Conservation (phyloP, 768 basidiomycete genomes). For the Agaricus subrufescens region DNA sequence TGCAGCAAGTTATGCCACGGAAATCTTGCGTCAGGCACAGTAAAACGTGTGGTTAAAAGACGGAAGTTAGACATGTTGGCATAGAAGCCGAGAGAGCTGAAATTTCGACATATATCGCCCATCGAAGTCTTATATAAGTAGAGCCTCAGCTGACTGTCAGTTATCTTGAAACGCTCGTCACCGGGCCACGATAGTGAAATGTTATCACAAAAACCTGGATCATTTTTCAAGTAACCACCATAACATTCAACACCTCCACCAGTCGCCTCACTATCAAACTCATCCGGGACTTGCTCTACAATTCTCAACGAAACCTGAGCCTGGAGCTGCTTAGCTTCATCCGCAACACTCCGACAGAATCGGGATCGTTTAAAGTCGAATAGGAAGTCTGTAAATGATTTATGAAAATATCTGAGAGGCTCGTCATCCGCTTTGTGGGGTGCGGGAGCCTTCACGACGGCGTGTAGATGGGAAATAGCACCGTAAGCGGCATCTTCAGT, state of each 20-base stretch:
- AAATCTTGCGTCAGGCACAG: too few relatives aligned
- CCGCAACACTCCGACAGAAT: not conserved
- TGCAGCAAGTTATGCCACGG: too few relatives aligned
- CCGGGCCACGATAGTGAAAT: too few relatives aligned
- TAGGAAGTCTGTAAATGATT: not conserved
- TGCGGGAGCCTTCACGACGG: not conserved
- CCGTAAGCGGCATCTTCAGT: not conserved
- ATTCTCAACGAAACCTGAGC: not conserved
- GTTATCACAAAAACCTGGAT: not conserved
- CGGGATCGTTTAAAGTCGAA: not conserved
- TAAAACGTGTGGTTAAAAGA: too few relatives aligned
- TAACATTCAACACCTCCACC: not conserved
- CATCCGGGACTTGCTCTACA: not conserved
- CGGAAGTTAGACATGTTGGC: too few relatives aligned
- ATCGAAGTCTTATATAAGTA: too few relatives aligned
- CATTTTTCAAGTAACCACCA: not conserved
- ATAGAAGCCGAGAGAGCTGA: too few relatives aligned
- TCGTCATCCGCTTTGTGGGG: not conserved
- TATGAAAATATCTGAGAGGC: not conserved
- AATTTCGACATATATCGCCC: too few relatives aligned
- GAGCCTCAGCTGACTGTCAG: too few relatives aligned
- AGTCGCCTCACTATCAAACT: not conserved
- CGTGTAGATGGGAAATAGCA: not conserved
- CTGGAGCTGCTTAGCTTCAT: not conserved
- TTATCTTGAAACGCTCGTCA: too few relatives aligned